These are phyloP conservation scores for Colletotrichum sp. DNA, from an alignment of 2,329 filamentous ascomycete genomes.

Conservation along the genomic window DNA sequence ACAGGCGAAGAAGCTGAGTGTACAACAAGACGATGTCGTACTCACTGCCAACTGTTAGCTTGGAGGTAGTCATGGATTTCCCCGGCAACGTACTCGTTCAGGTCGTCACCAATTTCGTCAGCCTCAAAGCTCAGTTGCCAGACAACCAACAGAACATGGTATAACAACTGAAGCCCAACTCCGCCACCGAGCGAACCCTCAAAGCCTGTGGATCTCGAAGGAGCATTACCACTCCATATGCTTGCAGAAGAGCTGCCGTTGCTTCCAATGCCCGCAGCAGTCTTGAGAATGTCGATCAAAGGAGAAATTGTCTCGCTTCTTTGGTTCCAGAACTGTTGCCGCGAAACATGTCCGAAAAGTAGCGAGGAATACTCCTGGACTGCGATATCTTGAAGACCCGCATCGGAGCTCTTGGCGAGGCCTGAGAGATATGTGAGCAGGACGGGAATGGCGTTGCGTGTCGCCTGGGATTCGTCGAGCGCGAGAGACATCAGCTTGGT, in stretches of 20 bases:
- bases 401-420: conserved; percentile 84
- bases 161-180: conserved; percentile 90
- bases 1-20: conserved; percentile 88
- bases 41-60: conserved; percentile 61
- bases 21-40: conserved; percentile 92
- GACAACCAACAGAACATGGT: conserved; percentile 89
- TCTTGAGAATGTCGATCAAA: conserved; percentile 80
- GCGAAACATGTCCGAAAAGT: conserved; percentile 74
- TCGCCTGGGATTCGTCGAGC: conserved; percentile 66
- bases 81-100: conserved; percentile 74
- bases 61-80: not conserved
- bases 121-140: conserved; percentile 99
- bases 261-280: conserved; percentile 74
- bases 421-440: conserved; percentile 87
- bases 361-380: conserved; percentile 90
- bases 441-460: conserved; percentile 78
- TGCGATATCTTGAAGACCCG: conserved; percentile 92
- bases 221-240: conserved; percentile 64
- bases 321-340: conserved; percentile 90
- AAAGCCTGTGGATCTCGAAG: conserved; percentile 63
- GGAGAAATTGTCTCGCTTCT: conserved; percentile 84
- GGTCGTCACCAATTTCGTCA: conserved; percentile 70
- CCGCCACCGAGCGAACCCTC: conserved; percentile 75
- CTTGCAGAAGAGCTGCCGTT: conserved; percentile 67
- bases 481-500: conserved; percentile 77